phyloP scores from a whole-genome alignment of 768 basidiomycete genomes.

The Pholiota molesta region DNA sequence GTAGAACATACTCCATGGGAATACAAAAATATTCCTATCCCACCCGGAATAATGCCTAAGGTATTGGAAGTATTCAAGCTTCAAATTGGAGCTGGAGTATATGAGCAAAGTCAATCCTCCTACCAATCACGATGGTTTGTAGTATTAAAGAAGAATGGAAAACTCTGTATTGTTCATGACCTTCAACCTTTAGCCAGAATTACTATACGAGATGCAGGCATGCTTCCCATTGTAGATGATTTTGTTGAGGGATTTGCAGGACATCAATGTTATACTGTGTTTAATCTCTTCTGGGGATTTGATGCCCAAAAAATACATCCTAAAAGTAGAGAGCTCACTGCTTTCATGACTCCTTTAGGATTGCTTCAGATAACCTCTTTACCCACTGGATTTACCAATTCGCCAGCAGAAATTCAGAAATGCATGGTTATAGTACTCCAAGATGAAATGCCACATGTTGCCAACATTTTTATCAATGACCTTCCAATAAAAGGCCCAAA shows the following conservation, averaged over 20 bases:
- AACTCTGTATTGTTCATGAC: slow-evolving; percentile 39
- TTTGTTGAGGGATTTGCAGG: slow-evolving; percentile 34
- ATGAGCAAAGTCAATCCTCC: slow-evolving; percentile 36
- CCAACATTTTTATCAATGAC: slow-evolving; percentile 35
- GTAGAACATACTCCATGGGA: slow-evolving; percentile 35
- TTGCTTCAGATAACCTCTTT: slow-evolving; percentile 33
- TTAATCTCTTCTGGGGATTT: slow-evolving; percentile 40
- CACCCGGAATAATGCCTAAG: slow-evolving; percentile 31
- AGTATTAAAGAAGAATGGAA: slow-evolving; percentile 37
- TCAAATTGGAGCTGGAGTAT: slow-evolving; percentile 38
- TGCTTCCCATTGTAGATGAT: slow-evolving; percentile 35
- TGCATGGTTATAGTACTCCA: slow-evolving; percentile 29
- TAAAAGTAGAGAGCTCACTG: slow-evolving; percentile 33
- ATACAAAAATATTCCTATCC: slow-evolving; percentile 36
- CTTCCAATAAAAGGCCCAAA: slow-evolving; percentile 32
- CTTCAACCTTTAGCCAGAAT: slow-evolving; percentile 41
- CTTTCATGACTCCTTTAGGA: slow-evolving; percentile 41
- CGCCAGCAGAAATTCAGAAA: slow-evolving; percentile 35
- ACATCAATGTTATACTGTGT: slow-evolving; percentile 25
- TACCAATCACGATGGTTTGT: slow-evolving; percentile 42
- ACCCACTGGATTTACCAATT: slow-evolving; percentile 45
- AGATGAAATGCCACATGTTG: slow-evolving; percentile 25
- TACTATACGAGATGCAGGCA: slow-evolving; percentile 37
- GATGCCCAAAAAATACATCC: slow-evolving; percentile 31
- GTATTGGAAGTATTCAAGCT: slow-evolving; percentile 32